These are phyloP conservation scores for Paraconiothyrium brasiliense DNA, from an alignment of 2,329 filamentous ascomycete species.

Conservation along the genomic window DNA sequence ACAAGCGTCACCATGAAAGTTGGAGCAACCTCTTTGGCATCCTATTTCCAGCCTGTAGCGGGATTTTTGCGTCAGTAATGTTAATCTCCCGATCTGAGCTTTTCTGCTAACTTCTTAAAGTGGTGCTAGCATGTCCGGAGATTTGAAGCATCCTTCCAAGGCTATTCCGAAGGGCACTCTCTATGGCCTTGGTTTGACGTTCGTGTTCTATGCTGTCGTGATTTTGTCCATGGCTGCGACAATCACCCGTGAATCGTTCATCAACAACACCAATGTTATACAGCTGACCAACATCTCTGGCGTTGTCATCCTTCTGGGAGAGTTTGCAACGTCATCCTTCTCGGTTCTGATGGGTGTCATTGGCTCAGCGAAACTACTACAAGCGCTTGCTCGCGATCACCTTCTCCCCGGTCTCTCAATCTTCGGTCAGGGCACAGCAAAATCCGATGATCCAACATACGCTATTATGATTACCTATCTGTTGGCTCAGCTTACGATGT, in stretches of 20 bases:
- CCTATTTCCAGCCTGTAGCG: conserved; percentile 76
- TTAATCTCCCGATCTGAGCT: not conserved
- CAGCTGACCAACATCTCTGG: conserved; percentile 82
- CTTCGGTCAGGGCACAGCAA: conserved; percentile 77
- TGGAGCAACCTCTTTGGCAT: conserved; percentile 88
- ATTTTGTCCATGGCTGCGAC: conserved; percentile 81
- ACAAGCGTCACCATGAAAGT: conserved; percentile 70
- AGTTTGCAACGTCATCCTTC: conserved; percentile 84
- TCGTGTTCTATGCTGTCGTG: conserved; percentile 78
- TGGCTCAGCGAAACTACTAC: conserved; percentile 83
- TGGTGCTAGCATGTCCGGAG: conserved; percentile 90
- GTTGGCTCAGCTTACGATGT: conserved; percentile 80
- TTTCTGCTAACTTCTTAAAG: conserved; percentile 54
- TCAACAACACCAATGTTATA: conserved; percentile 80
- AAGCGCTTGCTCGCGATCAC: conserved; percentile 81
- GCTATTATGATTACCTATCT: conserved; percentile 80
- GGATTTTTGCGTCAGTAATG: conserved; percentile 63
- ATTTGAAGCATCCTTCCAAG: conserved; percentile 82
- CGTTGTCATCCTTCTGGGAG: conserved; percentile 77
- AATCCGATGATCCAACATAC: conserved; percentile 76
- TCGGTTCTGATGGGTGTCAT: conserved; percentile 89
- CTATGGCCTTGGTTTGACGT: conserved; percentile 66
- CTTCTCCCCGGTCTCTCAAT: conserved; percentile 78
- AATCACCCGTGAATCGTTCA: conserved; percentile 76
- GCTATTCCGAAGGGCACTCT: conserved; percentile 76